Percentiles rank a stretch among this genome's conserved stretches.
These are phyloP conservation scores for Anethum foeniculum DNA, from an alignment of 140 eudicot species.

Conservation along the genomic window DNA sequence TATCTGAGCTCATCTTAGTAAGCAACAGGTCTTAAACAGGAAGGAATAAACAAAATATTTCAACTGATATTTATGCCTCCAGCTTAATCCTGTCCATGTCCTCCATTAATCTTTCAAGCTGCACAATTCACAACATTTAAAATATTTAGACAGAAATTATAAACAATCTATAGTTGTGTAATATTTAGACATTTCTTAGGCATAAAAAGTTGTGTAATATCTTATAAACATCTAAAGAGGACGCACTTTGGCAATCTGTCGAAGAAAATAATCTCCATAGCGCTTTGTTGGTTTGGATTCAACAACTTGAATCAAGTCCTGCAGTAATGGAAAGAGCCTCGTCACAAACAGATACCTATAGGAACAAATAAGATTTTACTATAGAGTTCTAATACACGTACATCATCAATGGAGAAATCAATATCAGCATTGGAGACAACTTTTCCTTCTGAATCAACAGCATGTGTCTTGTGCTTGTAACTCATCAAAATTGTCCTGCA, in stretches of 20 bases:
- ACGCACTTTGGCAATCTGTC: conserved; percentile 71
- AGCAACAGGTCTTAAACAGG: background rate
- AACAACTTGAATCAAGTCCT: conserved; percentile 64
- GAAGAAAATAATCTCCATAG: conserved; percentile 70
- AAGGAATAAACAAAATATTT: background rate
- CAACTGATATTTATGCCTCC: conserved; percentile 13
- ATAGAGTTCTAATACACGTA: conserved; percentile 16
- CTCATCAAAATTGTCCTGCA: conserved; percentile 90
- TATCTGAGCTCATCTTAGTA: background rate
- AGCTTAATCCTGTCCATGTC: conserved; percentile 80
- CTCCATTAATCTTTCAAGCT: conserved; percentile 74
- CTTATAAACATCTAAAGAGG: background rate
- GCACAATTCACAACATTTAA: conserved; percentile 16
- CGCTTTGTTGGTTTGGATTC: conserved; percentile 60
- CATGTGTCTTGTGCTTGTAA: conserved; percentile 88
- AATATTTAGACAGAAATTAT: background rate
- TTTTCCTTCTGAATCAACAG: conserved; percentile 77
- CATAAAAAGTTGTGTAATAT: background rate
- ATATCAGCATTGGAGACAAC: conserved; percentile 81
- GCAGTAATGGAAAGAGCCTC: conserved; percentile 9
- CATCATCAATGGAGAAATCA: conserved; percentile 79
- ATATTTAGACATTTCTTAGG: background rate
- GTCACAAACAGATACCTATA: background rate
- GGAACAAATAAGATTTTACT: background rate
- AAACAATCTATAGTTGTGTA: too few species aligned